Evolutionary conservation across 108 stramenopile genomes (phyloP), one percentile per base, ranked within the genome.

Genomic region (Heterococcus sp.): DNA sequence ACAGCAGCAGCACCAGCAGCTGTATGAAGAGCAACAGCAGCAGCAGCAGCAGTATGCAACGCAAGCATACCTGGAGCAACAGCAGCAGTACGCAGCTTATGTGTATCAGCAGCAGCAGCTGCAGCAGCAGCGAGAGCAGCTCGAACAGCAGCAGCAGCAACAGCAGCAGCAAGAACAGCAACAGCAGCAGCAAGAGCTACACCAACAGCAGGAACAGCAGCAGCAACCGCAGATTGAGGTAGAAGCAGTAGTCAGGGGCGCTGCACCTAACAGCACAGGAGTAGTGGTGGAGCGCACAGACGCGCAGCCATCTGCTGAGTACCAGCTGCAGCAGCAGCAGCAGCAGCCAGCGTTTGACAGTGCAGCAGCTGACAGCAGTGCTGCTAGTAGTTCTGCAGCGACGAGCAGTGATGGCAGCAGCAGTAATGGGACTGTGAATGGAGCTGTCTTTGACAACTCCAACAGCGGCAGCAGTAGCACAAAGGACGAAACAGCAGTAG

Each of bases 41-140:
- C n/a, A n/a, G n/a, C n/a, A n/a, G n/a, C n/a, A n/a, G n/a, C n/a
- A n/a, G n/a, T n/a, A n/a, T n/a, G n/a, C n/a, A n/a, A n/a, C n/a
- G n/a, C n/a, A n/a, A n/a, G n/a, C n/a, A n/a, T n/a, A 27, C 21
- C 8, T 35, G 35, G 8, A 29, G 63, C 63, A 31, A 28, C n/a
- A n/a, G 21, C 3, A 37, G 31, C n/a, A 72, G 31, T 14, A 32
- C 46, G 27, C n/a, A 21, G 34, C 3, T 27, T n/a, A n/a, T n/a
- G n/a, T 21, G 58, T 63, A 26, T 26, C 21, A 40, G 14, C 71
- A 1, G 58, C 36, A 72, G 64, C 71, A 75, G 35, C 28, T 39
- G n/a, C 65, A 69, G 34, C 69, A 75, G 14, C 74, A 36, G 33
- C 29, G 66, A 36, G 14, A 33, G 1, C 32, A 70, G 75, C 26